Percentiles rank a stretch among this genome's conserved stretches.
Conservation (phyloP, 345 rosid genomes). For the Corchorus olitorius region DNA sequence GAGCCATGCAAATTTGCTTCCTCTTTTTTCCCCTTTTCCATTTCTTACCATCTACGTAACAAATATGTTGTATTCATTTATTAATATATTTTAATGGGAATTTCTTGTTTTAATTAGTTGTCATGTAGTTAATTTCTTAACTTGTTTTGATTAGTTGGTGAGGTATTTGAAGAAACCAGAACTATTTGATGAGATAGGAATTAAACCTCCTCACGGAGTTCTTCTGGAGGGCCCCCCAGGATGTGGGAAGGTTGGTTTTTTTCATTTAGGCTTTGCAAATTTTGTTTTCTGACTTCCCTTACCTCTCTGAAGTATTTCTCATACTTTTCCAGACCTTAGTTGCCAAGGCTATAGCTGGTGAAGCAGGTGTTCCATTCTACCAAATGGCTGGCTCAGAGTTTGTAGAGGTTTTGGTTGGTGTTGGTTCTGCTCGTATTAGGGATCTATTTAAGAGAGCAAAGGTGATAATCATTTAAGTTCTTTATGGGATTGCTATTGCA, state of each 20-base stretch:
- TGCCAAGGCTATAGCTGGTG: conserved; percentile 97
- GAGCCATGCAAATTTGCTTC: conserved; percentile 1
- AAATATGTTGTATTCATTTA: neutral
- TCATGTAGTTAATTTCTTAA: conserved; percentile 15
- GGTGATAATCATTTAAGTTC: conserved; percentile 42
- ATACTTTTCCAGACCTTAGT: conserved; percentile 70
- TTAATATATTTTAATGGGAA: neutral
- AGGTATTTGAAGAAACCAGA: conserved; percentile 94
- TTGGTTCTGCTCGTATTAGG: conserved; percentile 96
- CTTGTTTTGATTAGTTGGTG: conserved; percentile 55
- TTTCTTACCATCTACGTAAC: conserved; percentile 17
- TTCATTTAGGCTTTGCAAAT: conserved; percentile 12
- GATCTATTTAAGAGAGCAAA: conserved; percentile 96
- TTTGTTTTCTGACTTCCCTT: conserved; percentile 16
- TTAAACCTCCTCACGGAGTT: conserved; percentile 98
- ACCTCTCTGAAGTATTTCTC: conserved; percentile 15
- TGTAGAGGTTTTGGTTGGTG: conserved; percentile 95
- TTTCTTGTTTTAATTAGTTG: neutral
- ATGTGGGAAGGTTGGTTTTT: conserved; percentile 82
- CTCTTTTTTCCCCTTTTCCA: neutral
- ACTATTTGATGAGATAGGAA: conserved; percentile 89
- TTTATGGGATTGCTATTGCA: conserved; percentile 2
- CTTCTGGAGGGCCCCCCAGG: conserved; percentile 97
- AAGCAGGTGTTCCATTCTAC: conserved; percentile 97
- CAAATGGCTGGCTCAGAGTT: conserved; percentile 99